phyloP scores from a whole-genome alignment of 768 basidiomycete genomes.

The Pisolithus albus region DNA sequence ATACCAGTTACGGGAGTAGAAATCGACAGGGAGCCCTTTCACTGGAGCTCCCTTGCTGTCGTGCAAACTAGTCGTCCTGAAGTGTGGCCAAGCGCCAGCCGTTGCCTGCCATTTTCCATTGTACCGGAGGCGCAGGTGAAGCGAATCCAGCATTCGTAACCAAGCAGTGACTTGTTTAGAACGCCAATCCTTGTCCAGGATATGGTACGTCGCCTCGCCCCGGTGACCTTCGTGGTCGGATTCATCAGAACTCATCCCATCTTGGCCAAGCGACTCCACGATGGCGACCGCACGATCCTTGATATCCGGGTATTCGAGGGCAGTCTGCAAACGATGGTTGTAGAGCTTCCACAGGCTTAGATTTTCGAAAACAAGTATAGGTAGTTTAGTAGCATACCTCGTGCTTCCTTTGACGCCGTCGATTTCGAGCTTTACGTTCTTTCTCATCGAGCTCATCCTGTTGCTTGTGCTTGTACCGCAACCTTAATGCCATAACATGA shows the following conservation, averaged over 20 bases:
- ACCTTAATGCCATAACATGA: neutral
- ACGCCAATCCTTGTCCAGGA: neutral
- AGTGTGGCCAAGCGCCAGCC: neutral
- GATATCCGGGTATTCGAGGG: neutral
- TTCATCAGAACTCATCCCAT: conserved; percentile 3
- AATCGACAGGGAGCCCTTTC: neutral
- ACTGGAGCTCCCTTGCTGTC: neutral
- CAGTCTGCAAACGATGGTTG: neutral
- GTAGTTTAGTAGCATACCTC: neutral
- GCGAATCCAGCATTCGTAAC: neutral
- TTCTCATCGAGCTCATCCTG: neutral
- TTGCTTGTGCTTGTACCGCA: neutral
- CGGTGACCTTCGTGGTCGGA: neutral
- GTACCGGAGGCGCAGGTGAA: neutral
- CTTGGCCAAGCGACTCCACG: neutral
- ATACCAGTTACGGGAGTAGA: neutral
- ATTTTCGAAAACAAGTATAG: neutral
- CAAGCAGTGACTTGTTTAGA: neutral
- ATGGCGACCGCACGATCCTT: neutral
- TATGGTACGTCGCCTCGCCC: neutral
- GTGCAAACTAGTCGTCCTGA: neutral
- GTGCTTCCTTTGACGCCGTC: neutral
- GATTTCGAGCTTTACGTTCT: neutral
- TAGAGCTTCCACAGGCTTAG: neutral
- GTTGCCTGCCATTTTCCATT: neutral